Evolutionary conservation across 2,329 filamentous ascomycete genomes (phyloP).

Genomic region (Hymenoscyphus repandus): DNA sequence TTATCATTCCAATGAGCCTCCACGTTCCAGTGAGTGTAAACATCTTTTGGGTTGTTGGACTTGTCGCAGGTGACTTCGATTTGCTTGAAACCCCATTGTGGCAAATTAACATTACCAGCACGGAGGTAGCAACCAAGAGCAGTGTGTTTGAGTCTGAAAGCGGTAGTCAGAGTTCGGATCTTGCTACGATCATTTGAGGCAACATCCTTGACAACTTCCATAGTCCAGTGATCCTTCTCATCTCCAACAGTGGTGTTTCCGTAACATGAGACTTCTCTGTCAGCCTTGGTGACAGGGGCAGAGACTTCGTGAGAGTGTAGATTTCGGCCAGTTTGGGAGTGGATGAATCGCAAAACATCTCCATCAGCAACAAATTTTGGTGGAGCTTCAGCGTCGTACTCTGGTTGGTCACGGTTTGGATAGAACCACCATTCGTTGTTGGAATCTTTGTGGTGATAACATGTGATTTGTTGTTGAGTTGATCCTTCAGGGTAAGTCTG

Average conservation of each 20-base stretch:
- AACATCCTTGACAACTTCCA: slow-evolving; percentile 88
- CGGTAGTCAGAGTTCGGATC: slow-evolving; percentile 86
- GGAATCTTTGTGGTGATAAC: slow-evolving; percentile 98
- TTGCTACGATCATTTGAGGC: slow-evolving; percentile 71
- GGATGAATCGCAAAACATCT: slow-evolving; percentile 77
- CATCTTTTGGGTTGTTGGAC: slow-evolving; percentile 84
- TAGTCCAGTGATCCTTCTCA: slow-evolving; percentile 93
- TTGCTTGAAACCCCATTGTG: slow-evolving; percentile 99
- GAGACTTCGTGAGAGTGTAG: slow-evolving; percentile 89
- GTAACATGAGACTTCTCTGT: slow-evolving; percentile 92
- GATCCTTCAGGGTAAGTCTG: slow-evolving; percentile 96
- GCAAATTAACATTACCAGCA: slow-evolving; percentile 91
- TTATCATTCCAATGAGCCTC: slow-evolving; percentile 93
- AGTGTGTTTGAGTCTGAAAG: slow-evolving; percentile 81
- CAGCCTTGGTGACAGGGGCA: slow-evolving; percentile 82
- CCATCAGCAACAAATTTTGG: slow-evolving; percentile 72
- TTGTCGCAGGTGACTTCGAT: slow-evolving; percentile 96
- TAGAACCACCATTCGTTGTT: slow-evolving; percentile 99
- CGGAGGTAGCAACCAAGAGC: slow-evolving; percentile 87
- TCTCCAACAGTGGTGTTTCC: slow-evolving; percentile 94
- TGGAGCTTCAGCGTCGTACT: slow-evolving; percentile 67
- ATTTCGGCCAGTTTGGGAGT: slow-evolving; percentile 94
- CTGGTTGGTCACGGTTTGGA: slow-evolving; percentile 73
- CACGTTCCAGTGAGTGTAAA: slow-evolving; percentile 98
- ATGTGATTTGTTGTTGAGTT: slow-evolving; percentile 91